These are phyloP conservation scores for Pythium sp. DNA, from an alignment of 352 stramenopile genomes.

Conservation along the genomic window DNA sequence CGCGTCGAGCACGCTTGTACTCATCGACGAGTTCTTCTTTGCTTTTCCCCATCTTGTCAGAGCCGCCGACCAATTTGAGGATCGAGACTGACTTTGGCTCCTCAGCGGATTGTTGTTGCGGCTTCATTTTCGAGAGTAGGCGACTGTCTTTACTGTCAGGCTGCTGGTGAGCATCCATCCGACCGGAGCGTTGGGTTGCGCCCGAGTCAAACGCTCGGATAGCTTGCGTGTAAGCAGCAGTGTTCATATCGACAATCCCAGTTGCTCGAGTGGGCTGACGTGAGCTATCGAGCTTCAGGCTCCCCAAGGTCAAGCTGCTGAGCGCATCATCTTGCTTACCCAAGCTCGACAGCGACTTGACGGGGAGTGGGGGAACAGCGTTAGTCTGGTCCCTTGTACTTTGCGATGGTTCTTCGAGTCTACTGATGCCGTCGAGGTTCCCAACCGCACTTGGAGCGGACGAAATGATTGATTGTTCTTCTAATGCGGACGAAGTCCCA, in stretches of 20 bases:
- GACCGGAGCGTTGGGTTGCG: not conserved
- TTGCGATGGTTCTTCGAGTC: not conserved
- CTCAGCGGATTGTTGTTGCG: not conserved
- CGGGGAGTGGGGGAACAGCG: not conserved
- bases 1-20: conserved; percentile 61
- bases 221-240: not conserved
- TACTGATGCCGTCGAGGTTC: conserved; percentile 8
- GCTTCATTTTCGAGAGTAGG: conserved; percentile 10
- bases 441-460: conserved; percentile 7
- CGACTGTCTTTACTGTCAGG: not conserved
- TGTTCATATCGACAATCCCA: not conserved
- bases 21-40: conserved; percentile 57
- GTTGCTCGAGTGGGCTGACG: conserved; percentile 6
- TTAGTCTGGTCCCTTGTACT: not conserved
- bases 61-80: conserved; percentile 48
- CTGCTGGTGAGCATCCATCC: not conserved
- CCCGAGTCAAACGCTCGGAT: not conserved
- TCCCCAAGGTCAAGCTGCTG: conserved; percentile 3
- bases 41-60: conserved; percentile 37
- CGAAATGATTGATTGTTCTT: conserved; percentile 9
- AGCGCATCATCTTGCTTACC: conserved; percentile 11
- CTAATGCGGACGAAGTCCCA: not conserved
- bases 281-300: conserved; percentile 9
- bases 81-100: conserved; percentile 41
- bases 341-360: not conserved